These are phyloP conservation scores for Phallus indusiatus DNA, from an alignment of 768 basidiomycete genomes.

Conservation along the genomic window DNA sequence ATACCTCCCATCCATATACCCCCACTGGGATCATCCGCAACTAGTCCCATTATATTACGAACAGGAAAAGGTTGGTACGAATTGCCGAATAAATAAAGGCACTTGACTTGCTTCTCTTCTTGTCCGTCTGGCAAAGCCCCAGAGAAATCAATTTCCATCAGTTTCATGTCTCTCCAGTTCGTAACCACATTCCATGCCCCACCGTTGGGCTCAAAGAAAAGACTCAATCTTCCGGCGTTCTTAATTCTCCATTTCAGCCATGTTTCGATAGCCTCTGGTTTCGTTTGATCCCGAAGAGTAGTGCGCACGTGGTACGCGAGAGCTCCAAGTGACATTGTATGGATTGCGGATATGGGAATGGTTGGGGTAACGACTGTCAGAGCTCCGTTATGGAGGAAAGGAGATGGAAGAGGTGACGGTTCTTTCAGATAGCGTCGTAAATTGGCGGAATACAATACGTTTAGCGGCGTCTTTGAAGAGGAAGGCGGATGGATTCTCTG, in stretches of 20 bases:
- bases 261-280: not conserved
- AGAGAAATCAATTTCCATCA: slow-evolving; percentile 12
- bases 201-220: slow-evolving; percentile 11
- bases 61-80: slow-evolving; percentile 8
- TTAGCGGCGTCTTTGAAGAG: slow-evolving; percentile 3
- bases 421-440: slow-evolving; percentile 5
- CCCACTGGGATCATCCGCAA: slow-evolving; percentile 9
- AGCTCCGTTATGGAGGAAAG: slow-evolving; percentile 7
- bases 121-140: slow-evolving; percentile 8
- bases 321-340: slow-evolving; percentile 4
- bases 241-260: slow-evolving; percentile 8
- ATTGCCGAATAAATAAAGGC: slow-evolving; percentile 7
- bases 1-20: slow-evolving; percentile 10
- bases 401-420: not conserved
- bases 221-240: slow-evolving; percentile 5
- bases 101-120: not conserved
- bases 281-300: slow-evolving; percentile 4
- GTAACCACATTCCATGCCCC: too few species aligned
- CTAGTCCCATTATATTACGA: slow-evolving; percentile 6
- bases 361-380: slow-evolving; percentile 5
- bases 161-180: slow-evolving; percentile 12
- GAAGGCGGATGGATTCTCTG: slow-evolving; percentile 5
- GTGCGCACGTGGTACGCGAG: slow-evolving; percentile 4
- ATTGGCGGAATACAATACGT: slow-evolving; percentile 10
- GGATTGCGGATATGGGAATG: not conserved